Conservation (phyloP, 2,329 filamentous ascomycete genomes). For the Penicillium sp. region DNA sequence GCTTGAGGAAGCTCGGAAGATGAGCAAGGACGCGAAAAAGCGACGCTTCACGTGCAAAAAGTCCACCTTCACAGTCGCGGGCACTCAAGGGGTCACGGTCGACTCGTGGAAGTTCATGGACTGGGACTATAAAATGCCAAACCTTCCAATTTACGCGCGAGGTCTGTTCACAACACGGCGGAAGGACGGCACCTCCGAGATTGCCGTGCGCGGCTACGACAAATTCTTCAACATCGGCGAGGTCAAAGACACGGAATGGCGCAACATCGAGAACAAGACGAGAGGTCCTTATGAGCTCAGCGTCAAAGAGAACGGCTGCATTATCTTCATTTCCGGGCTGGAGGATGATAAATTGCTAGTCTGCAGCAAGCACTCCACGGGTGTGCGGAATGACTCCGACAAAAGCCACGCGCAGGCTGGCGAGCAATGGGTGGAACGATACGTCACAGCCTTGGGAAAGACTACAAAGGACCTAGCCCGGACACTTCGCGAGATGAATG, state of each 20-base stretch:
- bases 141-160: constrained; percentile 85
- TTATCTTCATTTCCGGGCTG: constrained; percentile 91
- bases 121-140: constrained; percentile 85
- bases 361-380: constrained; percentile 98
- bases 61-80: constrained; percentile 65
- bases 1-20: constrained; percentile 50
- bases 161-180: constrained; percentile 84
- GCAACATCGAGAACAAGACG: constrained; percentile 67
- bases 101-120: constrained; percentile 92
- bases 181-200: constrained; percentile 62
- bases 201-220: constrained; percentile 86
- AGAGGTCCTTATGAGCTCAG: constrained; percentile 88
- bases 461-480: constrained; percentile 70
- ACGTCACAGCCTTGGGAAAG: constrained; percentile 71
- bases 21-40: constrained; percentile 46
- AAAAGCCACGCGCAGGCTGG: constrained; percentile 80
- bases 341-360: constrained; percentile 85
- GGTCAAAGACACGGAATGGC: constrained; percentile 75
- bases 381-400: constrained; percentile 62
- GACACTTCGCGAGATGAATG: constrained; percentile 71
- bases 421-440: constrained; percentile 72
- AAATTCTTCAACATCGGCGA: constrained; percentile 97
- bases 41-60: constrained; percentile 69
- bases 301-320: constrained; percentile 98
- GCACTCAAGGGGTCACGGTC: constrained; percentile 60